Evolutionary conservation across 768 basidiomycete species (phyloP), one percentile per base, ranked within the genome.

Genomic region (Xerocomus potaroensis): DNA sequence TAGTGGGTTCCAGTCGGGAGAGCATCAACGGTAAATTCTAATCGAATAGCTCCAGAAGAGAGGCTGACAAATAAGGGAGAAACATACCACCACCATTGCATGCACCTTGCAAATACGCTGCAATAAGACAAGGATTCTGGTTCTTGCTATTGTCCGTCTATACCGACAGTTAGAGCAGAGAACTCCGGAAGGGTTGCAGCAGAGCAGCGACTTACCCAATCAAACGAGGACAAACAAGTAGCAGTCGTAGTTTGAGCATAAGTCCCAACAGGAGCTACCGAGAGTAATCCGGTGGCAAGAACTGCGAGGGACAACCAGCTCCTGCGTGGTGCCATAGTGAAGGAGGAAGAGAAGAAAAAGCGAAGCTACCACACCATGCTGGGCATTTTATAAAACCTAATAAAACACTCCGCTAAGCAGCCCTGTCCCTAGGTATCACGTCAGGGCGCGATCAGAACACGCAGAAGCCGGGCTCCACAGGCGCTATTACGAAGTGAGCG

Each of bases 61-160:
- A 57, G 14, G 21, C 9, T 11, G 42, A 48, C 5, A 43, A n/a
- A 33, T 4, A 36, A 30, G 36, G 35, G 45, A 23, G 15, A 23
- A n/a, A 64, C 75, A 47, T 48, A 78, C 75, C 56, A 29, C 72
- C 70, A 36, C 59, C 63, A 42, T 55, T 68, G 39, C 77, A 79
- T 1, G 68, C 67, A 18, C 72, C 65, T 31, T 74, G 56, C 2
- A 78, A 58, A 32, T 69, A 70, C 2, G 76, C 69, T 12, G 75
- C 62, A 18, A 79, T 60, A 14, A 67, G 37, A 51, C 77, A 79
- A 18, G 77, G 75, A n/a, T 61, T 74, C 49, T 79, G 70, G 35
- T 61, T 60, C 41, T 69, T 66, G 19, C 74, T 75, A 47, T 80
- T 80, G 39, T 40, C 11, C 64, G 68, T 64, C 64, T 65, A 19